Evolutionary conservation across 2,329 filamentous ascomycete genomes (phyloP).

Genomic region (Ophiostoma ulmi): DNA sequence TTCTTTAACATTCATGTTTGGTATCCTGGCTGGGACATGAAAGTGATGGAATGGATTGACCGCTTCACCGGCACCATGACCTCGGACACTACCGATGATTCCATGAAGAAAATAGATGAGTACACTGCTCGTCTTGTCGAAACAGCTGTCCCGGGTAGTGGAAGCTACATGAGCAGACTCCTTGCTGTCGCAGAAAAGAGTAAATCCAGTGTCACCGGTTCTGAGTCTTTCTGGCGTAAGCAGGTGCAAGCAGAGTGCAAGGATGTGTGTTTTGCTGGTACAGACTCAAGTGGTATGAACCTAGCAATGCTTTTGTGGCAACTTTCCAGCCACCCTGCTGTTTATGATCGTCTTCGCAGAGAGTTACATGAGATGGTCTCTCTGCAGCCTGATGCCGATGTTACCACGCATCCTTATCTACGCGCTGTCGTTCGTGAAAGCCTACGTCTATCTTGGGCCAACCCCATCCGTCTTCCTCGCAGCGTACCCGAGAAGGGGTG

Average conservation of each 20-base stretch:
- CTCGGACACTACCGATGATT: neutral
- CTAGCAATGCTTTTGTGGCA: slow-evolving; percentile 23
- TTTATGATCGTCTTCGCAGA: neutral
- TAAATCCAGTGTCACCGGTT: neutral
- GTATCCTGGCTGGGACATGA: slow-evolving; percentile 19
- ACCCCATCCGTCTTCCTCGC: slow-evolving; percentile 25
- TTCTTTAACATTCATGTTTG: slow-evolving; percentile 24
- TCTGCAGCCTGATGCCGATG: neutral
- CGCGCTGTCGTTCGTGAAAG: slow-evolving; percentile 26
- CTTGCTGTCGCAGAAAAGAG: neutral
- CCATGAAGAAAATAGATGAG: slow-evolving; percentile 20
- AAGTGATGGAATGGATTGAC: slow-evolving; percentile 20
- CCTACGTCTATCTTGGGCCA: slow-evolving; percentile 26
- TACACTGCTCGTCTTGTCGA: slow-evolving; percentile 19
- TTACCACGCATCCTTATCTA: slow-evolving; percentile 21
- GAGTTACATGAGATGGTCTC: neutral
- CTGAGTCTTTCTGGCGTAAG: neutral
- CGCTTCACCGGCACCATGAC: slow-evolving; percentile 19
- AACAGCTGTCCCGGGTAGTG: slow-evolving; percentile 3
- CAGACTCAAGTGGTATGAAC: slow-evolving; percentile 26
- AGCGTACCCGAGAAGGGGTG: slow-evolving; percentile 21
- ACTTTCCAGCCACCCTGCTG: slow-evolving; percentile 9
- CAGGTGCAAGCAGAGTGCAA: slow-evolving; percentile 22
- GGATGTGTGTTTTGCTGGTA: slow-evolving; percentile 26
- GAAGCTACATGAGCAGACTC: slow-evolving; percentile 23